Conservation (phyloP, 2,329 filamentous ascomycete genomes). For the Scleromitrula shiraiana region DNA sequence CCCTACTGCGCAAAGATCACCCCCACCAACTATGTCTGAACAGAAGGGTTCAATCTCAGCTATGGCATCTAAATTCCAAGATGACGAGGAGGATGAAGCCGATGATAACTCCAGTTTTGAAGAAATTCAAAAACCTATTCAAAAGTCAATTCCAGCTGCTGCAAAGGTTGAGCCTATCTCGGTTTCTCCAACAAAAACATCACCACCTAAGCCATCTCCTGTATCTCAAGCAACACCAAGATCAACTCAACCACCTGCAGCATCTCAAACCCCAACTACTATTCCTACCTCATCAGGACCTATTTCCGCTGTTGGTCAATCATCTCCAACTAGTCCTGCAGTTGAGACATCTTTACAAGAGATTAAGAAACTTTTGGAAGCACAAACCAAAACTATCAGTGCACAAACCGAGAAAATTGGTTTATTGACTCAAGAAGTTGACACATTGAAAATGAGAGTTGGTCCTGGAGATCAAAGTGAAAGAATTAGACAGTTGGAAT, state of each 20-base stretch:
- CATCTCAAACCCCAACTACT: conserved; percentile 20
- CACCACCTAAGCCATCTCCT: conserved; percentile 28
- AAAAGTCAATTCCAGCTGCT: conserved; percentile 40
- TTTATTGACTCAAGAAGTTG: conserved; percentile 63
- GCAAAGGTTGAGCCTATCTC: conserved; percentile 36
- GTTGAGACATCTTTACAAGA: conserved; percentile 62
- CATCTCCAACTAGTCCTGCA: conserved; percentile 31
- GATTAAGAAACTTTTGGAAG: conserved; percentile 70
- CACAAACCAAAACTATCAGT: conserved; percentile 69
- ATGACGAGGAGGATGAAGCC: conserved; percentile 55
- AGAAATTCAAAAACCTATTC: conserved; percentile 68
- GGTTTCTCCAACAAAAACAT: conserved; percentile 31
- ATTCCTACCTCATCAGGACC: conserved; percentile 34
- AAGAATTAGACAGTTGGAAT: conserved; percentile 58
- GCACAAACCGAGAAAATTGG: conserved; percentile 71
- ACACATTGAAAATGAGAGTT: conserved; percentile 71
- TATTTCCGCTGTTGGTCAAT: conserved; percentile 25
- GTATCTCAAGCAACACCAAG: conserved; percentile 19
- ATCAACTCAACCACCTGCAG: conserved; percentile 12
- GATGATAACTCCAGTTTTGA: conserved; percentile 71
- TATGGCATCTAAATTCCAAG: conserved; percentile 80
- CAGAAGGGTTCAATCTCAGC: conserved; percentile 82
- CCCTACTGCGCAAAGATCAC: conserved; percentile 37
- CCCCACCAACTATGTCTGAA: conserved; percentile 66
- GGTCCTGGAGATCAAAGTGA: conserved; percentile 50